A percentile compares a stretch with the other conserved stretches of the same genome.
Conservation (phyloP, 352 stramenopile genomes). For the Globisporangium irregulare region DNA sequence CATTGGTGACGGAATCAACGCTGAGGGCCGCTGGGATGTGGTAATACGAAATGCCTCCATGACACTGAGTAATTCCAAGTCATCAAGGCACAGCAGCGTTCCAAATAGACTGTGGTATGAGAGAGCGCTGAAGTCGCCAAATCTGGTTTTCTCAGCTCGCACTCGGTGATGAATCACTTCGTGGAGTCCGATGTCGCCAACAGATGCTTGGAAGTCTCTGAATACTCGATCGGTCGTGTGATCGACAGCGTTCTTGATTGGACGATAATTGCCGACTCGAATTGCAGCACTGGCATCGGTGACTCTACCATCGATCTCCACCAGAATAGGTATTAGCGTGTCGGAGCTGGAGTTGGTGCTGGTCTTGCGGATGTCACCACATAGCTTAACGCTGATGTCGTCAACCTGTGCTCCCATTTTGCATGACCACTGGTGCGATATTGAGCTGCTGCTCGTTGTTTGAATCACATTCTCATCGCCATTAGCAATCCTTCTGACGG, state of each 20-base stretch:
- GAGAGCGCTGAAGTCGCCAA: constrained; percentile 42
- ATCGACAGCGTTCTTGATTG: constrained; percentile 21
- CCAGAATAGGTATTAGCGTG: neutral
- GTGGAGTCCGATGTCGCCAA: constrained; percentile 30
- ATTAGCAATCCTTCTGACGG: neutral
- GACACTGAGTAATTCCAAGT: constrained; percentile 33
- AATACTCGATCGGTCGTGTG: constrained; percentile 17
- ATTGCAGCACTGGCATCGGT: constrained; percentile 28
- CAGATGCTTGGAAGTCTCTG: constrained; percentile 38
- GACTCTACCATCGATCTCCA: constrained; percentile 5
- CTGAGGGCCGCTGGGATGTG: neutral
- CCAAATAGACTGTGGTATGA: constrained; percentile 37
- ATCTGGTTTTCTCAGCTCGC: constrained; percentile 14
- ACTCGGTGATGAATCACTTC: constrained; percentile 27
- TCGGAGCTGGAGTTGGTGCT: neutral
- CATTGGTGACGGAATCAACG: constrained; percentile 33
- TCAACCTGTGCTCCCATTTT: constrained; percentile 33
- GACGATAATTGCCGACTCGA: constrained; percentile 41
- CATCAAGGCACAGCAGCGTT: constrained; percentile 48
- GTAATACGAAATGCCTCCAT: constrained; percentile 20
- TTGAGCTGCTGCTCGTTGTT: neutral
- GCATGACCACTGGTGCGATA: constrained; percentile 15
- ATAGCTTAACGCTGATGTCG: constrained; percentile 16
- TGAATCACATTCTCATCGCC: neutral
- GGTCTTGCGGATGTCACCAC: constrained; percentile 12